Base-by-base conservation (phyloP, 208 protist species). In the Naegleria gruberi region DNA sequence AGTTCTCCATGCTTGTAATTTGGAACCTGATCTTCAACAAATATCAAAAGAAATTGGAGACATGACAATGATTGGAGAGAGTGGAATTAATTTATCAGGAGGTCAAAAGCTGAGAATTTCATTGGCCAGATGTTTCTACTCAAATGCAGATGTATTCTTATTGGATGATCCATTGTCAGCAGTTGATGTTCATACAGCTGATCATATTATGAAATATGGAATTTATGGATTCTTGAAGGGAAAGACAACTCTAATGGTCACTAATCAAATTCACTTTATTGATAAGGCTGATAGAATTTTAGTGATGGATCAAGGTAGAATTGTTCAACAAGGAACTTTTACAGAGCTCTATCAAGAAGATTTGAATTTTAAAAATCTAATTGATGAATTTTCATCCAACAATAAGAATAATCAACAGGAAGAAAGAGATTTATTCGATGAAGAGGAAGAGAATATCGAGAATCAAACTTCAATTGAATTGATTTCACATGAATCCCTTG, bases 191-290 rank as follows among this genome's bases (percentile, higher is more conserved):
- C n/a, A 96, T 43, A 94, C 96, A 30, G 95, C 89, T 40, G 92
- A 92, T 74, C 90, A 94, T 91, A 85, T 97, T n/a, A 95, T 96
- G 85, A 87, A 96, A 0, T 37, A 94, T 23, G 94, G 91, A 44
- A 94, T 96, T 10, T 44, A 57, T 30, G 90, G 87, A n/a, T n/a
- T 89, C 4, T 92, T 99, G 37, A 74, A 42, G 3, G 81, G 85
- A 42, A 97, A 96, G 89, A 98, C 97, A 19, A 93, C 96, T 19
- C 89, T 99, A 7, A 93, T 99, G 0, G 97, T 98, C 15, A 98
- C 97, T 12, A 97, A 98, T 93, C 96, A 97, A 55, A 73, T 98
- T 41, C 97, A 99, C 89, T 94, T 97, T n/a, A 83, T 98, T n/a
- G 74, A 77, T 7, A 77, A 77, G 0, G 96, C 91, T 26, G 96